phyloP scores from a whole-genome alignment of 106 monocot genomes.

The Platanthera zijinensis region DNA sequence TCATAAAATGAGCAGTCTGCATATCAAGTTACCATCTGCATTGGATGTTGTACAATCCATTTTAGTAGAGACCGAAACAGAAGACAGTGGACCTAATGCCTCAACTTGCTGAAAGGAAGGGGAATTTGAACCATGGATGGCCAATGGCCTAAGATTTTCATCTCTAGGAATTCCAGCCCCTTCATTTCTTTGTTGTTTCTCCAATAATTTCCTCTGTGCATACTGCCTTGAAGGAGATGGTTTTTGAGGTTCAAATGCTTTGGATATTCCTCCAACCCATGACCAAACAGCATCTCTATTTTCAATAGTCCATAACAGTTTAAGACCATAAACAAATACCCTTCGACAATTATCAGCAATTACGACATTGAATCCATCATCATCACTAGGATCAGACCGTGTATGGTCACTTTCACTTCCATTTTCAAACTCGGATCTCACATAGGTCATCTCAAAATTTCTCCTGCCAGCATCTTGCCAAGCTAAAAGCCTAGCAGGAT shows the following conservation, averaged over 20 bases:
- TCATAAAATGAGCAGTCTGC: background rate
- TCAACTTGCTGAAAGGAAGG: conserved; percentile 31
- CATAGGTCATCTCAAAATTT: conserved; percentile 55
- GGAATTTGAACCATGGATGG: conserved; percentile 19
- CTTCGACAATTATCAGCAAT: conserved; percentile 92
- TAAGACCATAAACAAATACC: conserved; percentile 90
- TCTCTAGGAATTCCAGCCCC: conserved; percentile 28
- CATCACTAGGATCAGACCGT: conserved; percentile 89
- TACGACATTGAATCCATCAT: conserved; percentile 95
- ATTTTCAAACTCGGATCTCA: conserved; percentile 67
- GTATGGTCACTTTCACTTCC: conserved; percentile 75
- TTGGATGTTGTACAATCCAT: conserved; percentile 25
- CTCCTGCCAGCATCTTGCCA: conserved; percentile 83
- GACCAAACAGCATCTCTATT: conserved; percentile 93
- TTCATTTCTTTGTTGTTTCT: conserved; percentile 34
- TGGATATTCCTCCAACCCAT: conserved; percentile 79
- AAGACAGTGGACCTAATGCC: conserved; percentile 14
- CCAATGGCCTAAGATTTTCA: conserved; percentile 19
- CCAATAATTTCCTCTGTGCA: conserved; percentile 69
- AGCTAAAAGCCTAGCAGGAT: conserved; percentile 59
- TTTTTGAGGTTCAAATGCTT: conserved; percentile 91
- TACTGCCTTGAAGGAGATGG: conserved; percentile 93
- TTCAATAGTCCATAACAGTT: conserved; percentile 90
- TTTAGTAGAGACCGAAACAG: conserved; percentile 31
- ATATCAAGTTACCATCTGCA: conserved; percentile 27